phyloP scores from a whole-genome alignment of 768 basidiomycete species.

The Suillus decipiens region DNA sequence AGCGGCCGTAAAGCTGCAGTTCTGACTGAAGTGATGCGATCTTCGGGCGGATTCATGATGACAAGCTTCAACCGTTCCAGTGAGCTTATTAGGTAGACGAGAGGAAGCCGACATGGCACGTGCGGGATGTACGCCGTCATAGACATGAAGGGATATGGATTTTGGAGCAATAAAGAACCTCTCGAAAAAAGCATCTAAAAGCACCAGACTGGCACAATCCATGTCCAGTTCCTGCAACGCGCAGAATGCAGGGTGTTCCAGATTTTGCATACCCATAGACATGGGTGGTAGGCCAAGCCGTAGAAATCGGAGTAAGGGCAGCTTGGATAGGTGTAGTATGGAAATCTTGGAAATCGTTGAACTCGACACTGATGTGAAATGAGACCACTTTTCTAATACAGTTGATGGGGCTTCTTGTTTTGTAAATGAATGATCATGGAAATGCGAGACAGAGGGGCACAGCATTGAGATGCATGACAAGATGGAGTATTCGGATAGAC shows the following conservation, averaged over 20 bases:
- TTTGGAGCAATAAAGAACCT: neutral
- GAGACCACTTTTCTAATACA: neutral
- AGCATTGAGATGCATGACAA: slow-evolving; percentile 1
- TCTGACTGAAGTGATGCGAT: neutral
- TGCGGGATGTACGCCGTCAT: neutral
- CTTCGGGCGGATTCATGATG: neutral
- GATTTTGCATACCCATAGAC: neutral
- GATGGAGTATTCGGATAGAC: neutral
- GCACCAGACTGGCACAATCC: neutral
- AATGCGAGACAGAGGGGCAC: neutral
- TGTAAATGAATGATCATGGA: fast-evolving
- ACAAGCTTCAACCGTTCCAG: neutral
- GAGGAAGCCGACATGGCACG: neutral
- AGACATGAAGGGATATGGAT: neutral
- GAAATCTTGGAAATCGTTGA: neutral
- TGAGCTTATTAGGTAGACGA: neutral
- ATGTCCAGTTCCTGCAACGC: neutral
- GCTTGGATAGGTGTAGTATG: neutral
- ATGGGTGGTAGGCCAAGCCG: neutral
- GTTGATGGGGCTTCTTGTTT: neutral
- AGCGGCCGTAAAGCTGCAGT: neutral
- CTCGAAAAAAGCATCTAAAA: neutral
- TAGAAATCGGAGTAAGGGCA: neutral
- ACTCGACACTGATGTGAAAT: neutral
- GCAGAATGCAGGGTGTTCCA: neutral